Evolutionary conservation across 2,329 filamentous ascomycete species (phyloP).

Genomic region (Aspergillus texensis): DNA sequence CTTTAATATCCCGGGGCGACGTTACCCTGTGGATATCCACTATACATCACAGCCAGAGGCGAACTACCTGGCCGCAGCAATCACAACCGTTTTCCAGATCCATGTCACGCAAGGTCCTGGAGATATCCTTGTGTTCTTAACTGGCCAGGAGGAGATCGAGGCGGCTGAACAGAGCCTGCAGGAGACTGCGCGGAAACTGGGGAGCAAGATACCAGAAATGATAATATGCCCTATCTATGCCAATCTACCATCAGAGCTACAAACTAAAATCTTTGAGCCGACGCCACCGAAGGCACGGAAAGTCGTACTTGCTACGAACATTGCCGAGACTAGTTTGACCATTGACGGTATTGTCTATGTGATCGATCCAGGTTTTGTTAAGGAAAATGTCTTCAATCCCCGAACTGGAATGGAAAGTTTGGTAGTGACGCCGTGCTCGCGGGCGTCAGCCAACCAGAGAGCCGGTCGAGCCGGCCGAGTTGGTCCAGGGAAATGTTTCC

Average conservation of each 20-base stretch:
- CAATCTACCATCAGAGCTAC: constrained; percentile 85
- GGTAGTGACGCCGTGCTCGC: constrained; percentile 86
- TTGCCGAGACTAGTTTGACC: constrained; percentile 92
- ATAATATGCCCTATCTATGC: constrained; percentile 93
- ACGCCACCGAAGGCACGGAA: constrained; percentile 84
- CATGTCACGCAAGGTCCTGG: constrained; percentile 83
- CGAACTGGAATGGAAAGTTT: constrained; percentile 90
- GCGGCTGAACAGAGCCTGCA: constrained; percentile 79
- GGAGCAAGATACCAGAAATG: constrained; percentile 80
- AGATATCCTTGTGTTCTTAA: constrained; percentile 92
- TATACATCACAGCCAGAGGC: constrained; percentile 90
- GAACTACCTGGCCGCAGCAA: constrained; percentile 87
- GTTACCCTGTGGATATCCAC: constrained; percentile 88
- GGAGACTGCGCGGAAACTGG: constrained; percentile 84
- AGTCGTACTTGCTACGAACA: constrained; percentile 93
- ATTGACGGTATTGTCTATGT: constrained; percentile 97
- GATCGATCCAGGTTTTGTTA: constrained; percentile 92
- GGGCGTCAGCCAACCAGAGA: constrained; percentile 89
- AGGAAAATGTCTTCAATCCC: constrained; percentile 92
- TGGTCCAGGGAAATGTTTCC: constrained; percentile 88
- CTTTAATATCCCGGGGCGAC: constrained; percentile 88
- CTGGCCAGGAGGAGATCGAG: constrained; percentile 95
- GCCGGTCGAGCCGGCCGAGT: constrained; percentile 92
- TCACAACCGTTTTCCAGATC: constrained; percentile 94
- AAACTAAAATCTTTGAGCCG: constrained; percentile 92